Evolutionary conservation across 495 filamentous ascomycete genomes (phyloP).

Genomic region (Delitschia confertaspora): DNA sequence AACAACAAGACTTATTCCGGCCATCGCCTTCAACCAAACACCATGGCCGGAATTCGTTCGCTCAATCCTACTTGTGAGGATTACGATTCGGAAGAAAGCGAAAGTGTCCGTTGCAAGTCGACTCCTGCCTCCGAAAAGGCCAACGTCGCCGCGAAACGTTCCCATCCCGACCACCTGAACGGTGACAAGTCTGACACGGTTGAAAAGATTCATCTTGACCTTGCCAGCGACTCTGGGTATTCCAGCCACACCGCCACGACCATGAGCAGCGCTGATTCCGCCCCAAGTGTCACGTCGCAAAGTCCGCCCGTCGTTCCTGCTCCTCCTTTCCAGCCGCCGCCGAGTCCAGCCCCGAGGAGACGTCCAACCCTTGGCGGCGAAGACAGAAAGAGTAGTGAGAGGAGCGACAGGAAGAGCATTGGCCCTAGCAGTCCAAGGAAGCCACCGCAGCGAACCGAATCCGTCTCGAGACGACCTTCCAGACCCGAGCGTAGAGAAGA

Average conservation of each 20-base stretch:
- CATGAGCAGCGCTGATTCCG: constrained; percentile 47
- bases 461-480: constrained; percentile 11
- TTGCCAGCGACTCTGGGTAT: constrained; percentile 55
- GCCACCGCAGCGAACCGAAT: constrained; percentile 14
- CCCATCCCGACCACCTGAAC: constrained; percentile 36
- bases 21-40: neutral
- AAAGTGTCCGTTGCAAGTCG: constrained; percentile 36
- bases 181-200: constrained; percentile 12
- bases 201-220: constrained; percentile 34
- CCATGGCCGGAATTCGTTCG: constrained; percentile 14
- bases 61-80: constrained; percentile 48
- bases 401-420: constrained; percentile 1
- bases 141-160: constrained; percentile 46
- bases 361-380: constrained; percentile 8
- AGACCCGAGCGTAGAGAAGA: constrained; percentile 5
- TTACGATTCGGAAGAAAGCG: constrained; percentile 38
- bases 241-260: constrained; percentile 55
- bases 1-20: constrained; percentile 5
- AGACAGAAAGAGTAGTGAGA: constrained; percentile 9
- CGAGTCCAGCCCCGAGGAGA: constrained; percentile 13
- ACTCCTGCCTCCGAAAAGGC: constrained; percentile 34
- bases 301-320: constrained; percentile 15
- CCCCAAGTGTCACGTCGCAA: constrained; percentile 29
- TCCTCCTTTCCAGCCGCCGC: constrained; percentile 2
- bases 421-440: constrained; percentile 23